A percentile compares a stretch with the other conserved stretches of the same genome.
These are phyloP conservation scores for Pichia sp. DNA, from an alignment of 1,139 yeast species.

Conservation along the genomic window DNA sequence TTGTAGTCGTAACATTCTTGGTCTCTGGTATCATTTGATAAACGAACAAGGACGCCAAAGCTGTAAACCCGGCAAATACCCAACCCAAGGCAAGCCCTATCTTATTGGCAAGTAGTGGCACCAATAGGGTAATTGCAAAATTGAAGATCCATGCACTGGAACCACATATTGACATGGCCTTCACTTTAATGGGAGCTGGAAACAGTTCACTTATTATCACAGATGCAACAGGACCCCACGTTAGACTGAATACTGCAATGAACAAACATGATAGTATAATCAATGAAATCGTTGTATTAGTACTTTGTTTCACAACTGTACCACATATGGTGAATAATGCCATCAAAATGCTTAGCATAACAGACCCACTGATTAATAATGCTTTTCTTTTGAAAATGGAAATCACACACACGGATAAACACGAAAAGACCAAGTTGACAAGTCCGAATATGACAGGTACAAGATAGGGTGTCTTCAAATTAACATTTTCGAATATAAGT, in stretches of 20 bases:
- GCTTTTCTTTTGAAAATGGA: slow-evolving; percentile 36
- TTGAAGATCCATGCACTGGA: slow-evolving; percentile 45
- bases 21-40: slow-evolving; percentile 39
- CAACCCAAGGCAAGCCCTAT: slow-evolving; percentile 42
- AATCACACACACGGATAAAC: slow-evolving; percentile 37
- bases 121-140: slow-evolving; percentile 46
- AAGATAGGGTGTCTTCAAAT: slow-evolving; percentile 30
- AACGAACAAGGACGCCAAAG: slow-evolving; percentile 35
- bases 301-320: slow-evolving; percentile 23
- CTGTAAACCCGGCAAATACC: slow-evolving; percentile 39
- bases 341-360: slow-evolving; percentile 30
- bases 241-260: slow-evolving; percentile 24
- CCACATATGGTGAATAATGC: slow-evolving; percentile 26
- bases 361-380: slow-evolving; percentile 36
- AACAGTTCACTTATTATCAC: slow-evolving; percentile 26
- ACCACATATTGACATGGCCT: slow-evolving; percentile 28
- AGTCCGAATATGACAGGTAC: slow-evolving; percentile 43
- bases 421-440: slow-evolving; percentile 45
- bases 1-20: slow-evolving; percentile 33
- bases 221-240: slow-evolving; percentile 29
- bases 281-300: slow-evolving; percentile 32
- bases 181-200: slow-evolving; percentile 30
- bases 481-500: slow-evolving; percentile 38
- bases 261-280: slow-evolving; percentile 33
- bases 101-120: slow-evolving; percentile 38